Evolutionary conservation across 805 yeast genomes (phyloP).

Genomic region (Schwanniomyces sp.): DNA sequence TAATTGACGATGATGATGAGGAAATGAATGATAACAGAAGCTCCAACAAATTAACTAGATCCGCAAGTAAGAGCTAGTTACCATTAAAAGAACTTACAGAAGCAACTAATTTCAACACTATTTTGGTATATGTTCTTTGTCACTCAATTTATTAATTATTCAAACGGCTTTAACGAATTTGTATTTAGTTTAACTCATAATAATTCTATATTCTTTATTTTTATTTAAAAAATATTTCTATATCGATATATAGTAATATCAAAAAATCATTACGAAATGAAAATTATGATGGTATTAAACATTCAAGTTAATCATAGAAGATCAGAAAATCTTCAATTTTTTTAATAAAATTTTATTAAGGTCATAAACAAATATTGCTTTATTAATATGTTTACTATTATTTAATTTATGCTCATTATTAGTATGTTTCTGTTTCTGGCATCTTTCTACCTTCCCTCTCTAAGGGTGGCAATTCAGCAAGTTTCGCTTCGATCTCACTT

Average conservation of each 20-base stretch:
- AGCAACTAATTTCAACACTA: neutral
- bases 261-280: neutral
- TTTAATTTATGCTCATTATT: neutral
- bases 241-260: neutral
- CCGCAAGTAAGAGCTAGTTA: slow-evolving; percentile 38
- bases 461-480: slow-evolving; percentile 33
- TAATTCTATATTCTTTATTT: neutral
- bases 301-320: no score
- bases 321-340: no score
- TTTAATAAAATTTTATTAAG: neutral
- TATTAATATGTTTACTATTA: neutral
- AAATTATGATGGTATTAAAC: no score
- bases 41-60: slow-evolving; percentile 34
- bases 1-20: slow-evolving; percentile 18
- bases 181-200: slow-evolving; percentile 3
- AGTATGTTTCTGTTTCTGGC: slow-evolving; percentile 3
- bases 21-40: slow-evolving; percentile 14
- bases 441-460: slow-evolving; percentile 35
- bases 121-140: neutral
- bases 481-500: slow-evolving; percentile 19
- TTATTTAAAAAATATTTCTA: neutral
- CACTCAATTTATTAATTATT: neutral
- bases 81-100: neutral
- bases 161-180: slow-evolving; percentile 1
- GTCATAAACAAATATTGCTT: neutral